phyloP scores from a whole-genome alignment of 176 grass and related monocot species.

The Microstegium vimineum region DNA sequence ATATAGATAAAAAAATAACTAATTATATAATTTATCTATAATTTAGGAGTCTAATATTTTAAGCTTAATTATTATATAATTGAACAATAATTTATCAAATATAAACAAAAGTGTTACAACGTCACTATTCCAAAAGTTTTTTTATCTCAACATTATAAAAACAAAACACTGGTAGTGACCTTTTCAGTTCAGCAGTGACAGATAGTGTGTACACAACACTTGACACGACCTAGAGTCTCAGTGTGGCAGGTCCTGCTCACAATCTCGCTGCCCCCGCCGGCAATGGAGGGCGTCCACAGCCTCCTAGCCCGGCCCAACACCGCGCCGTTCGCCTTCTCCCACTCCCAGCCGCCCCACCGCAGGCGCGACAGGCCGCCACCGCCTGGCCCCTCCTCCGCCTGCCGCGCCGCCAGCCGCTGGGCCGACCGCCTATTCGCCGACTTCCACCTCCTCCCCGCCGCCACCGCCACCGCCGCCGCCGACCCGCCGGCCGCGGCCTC shows the following conservation, averaged over 20 bases:
- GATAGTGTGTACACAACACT: background rate
- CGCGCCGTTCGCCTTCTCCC: slow-evolving; percentile 32
- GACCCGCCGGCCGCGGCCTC: slow-evolving; percentile 19
- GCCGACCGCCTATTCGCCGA: slow-evolving; percentile 90
- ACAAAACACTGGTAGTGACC: too few relatives aligned
- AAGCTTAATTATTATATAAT: too few relatives aligned
- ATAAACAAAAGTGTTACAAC: too few relatives aligned
- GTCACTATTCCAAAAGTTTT: too few relatives aligned
- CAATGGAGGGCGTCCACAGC: slow-evolving; percentile 53
- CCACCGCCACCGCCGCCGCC: slow-evolving; percentile 24
- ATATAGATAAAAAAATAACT: too few relatives aligned
- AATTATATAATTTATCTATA: too few relatives aligned
- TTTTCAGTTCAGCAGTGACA: too few relatives aligned
- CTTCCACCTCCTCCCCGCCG: slow-evolving; percentile 63
- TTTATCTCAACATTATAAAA: too few relatives aligned
- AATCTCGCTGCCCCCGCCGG: background rate
- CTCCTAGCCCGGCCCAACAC: slow-evolving; percentile 45
- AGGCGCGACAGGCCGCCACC: background rate
- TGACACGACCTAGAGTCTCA: too few relatives aligned
- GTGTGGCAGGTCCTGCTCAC: background rate
- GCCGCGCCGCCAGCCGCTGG: slow-evolving; percentile 79
- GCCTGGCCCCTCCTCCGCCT: slow-evolving; percentile 19
- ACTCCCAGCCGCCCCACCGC: background rate
- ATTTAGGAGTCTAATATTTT: too few relatives aligned
- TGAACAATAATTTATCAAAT: too few relatives aligned